A percentile compares a stretch with the other conserved stretches of the same genome.
Conservation (phyloP, 2,329 filamentous ascomycete species). For the Leptodontidium sp. region DNA sequence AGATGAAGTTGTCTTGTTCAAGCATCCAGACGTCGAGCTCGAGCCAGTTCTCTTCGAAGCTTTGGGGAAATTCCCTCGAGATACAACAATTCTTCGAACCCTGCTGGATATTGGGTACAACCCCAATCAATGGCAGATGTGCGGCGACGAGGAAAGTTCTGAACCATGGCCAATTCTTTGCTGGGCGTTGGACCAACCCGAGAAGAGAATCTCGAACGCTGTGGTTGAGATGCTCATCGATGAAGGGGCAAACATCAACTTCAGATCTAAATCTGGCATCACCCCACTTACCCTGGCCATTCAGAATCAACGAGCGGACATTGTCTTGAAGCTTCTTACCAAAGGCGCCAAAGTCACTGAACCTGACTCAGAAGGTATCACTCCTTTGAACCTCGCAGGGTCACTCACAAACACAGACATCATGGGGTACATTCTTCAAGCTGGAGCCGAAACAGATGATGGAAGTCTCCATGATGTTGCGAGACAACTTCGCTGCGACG, state of each 20-base stretch:
- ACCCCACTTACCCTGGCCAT: constrained; percentile 34
- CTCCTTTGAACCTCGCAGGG: constrained; percentile 63
- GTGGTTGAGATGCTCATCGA: constrained; percentile 66
- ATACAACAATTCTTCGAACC: constrained; percentile 57
- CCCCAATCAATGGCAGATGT: constrained; percentile 32
- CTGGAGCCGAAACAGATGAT: constrained; percentile 46
- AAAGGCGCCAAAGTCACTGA: constrained; percentile 68
- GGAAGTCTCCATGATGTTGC: constrained; percentile 73
- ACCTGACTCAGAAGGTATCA: constrained; percentile 64
- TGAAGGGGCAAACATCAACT: constrained; percentile 43
- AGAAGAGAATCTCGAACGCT: constrained; percentile 67
- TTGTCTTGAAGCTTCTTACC: constrained; percentile 56
- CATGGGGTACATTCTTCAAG: constrained; percentile 31
- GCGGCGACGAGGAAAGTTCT: constrained; percentile 5
- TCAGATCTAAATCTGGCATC: constrained; percentile 26
- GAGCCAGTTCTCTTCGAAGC: constrained; percentile 60
- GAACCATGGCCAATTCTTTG: constrained; percentile 65
- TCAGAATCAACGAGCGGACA: constrained; percentile 27
- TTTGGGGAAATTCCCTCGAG: constrained; percentile 62
- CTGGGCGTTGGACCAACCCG: constrained; percentile 70
- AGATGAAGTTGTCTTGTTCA: constrained; percentile 56
- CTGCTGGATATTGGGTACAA: constrained; percentile 66
- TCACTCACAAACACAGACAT: constrained; percentile 27
- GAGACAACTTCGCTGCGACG: constrained; percentile 63
- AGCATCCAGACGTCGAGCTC: constrained; percentile 53